Percentiles rank a stretch among this genome's conserved stretches.
Evolutionary conservation across 148 eudicot species (phyloP).

Genomic region (Chenopodium formosanum): DNA sequence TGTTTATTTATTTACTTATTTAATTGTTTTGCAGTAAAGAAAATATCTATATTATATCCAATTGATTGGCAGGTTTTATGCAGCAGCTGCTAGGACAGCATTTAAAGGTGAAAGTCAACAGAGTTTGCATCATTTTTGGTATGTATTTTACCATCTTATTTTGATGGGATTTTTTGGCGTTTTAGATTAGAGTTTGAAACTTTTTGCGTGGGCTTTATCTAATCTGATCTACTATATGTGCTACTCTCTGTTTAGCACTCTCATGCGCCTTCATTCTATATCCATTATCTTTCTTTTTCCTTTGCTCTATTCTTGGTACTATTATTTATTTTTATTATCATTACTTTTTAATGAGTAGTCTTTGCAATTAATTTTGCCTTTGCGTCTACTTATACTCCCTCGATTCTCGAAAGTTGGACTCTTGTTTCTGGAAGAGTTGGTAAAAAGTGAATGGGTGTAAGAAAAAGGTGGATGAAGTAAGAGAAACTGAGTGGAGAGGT

Average conservation of each 20-base stretch:
- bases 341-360: background rate
- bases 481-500: too few relatives aligned
- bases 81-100: constrained; percentile 93
- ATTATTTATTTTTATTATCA: background rate
- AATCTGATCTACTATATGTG: background rate
- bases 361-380: background rate
- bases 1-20: background rate
- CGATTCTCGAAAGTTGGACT: too few relatives aligned
- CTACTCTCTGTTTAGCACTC: background rate
- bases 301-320: background rate
- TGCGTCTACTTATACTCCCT: too few relatives aligned
- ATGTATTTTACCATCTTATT: constrained; percentile 13
- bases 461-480: too few relatives aligned
- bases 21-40: background rate
- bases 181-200: background rate
- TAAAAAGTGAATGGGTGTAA: too few relatives aligned
- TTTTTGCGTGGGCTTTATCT: background rate
- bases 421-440: too few relatives aligned
- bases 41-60: constrained; percentile 15
- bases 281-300: background rate
- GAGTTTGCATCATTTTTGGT: constrained; percentile 99
- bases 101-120: constrained; percentile 91
- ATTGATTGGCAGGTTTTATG: constrained; percentile 67
- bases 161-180: background rate
- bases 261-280: background rate